Conservation (phyloP, 1,284 basidiomycete genomes). For the Binderoboletus segoi region DNA sequence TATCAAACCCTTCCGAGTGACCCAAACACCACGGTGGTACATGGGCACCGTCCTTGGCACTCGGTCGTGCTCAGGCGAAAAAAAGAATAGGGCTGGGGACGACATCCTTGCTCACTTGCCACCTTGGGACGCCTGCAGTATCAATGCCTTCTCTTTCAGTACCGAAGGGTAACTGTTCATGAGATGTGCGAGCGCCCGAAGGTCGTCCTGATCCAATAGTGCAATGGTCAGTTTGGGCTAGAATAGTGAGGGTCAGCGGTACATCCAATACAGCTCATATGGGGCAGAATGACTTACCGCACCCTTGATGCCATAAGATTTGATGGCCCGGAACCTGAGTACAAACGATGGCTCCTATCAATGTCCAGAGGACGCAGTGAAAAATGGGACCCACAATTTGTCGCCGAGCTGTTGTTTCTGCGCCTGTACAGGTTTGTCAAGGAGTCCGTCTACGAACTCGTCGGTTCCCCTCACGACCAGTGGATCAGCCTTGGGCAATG, state of each 20-base stretch:
- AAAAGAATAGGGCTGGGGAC: not conserved
- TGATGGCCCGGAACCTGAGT: conserved; percentile 72
- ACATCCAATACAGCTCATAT: not conserved
- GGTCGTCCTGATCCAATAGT: conserved; percentile 82
- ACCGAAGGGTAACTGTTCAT: conserved; percentile 86
- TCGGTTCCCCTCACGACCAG: conserved; percentile 71
- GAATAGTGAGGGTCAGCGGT: conserved; percentile 6
- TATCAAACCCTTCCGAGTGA: not conserved
- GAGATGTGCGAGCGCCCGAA: conserved; percentile 79
- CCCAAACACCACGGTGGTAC: not conserved
- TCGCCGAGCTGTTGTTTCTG: conserved; percentile 86
- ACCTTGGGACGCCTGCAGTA: conserved; percentile 39
- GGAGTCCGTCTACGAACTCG: conserved; percentile 73
- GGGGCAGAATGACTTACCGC: conserved; percentile 52
- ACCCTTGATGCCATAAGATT: conserved; percentile 76
- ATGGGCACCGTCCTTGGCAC: not conserved
- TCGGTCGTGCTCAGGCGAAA: not conserved
- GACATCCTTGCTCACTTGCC: conserved; percentile 23
- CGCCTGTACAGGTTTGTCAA: conserved; percentile 59
- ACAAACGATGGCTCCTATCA: not conserved
- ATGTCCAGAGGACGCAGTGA: not conserved
- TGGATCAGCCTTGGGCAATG: conserved; percentile 71
- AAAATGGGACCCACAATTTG: conserved; percentile 58
- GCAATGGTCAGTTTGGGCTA: conserved; percentile 82
- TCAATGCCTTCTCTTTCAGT: conserved; percentile 72